Percentiles rank a stretch among this genome's conserved stretches.
Evolutionary conservation across 257 asterid species (phyloP).

Genomic region (Forsythia suspensa): DNA sequence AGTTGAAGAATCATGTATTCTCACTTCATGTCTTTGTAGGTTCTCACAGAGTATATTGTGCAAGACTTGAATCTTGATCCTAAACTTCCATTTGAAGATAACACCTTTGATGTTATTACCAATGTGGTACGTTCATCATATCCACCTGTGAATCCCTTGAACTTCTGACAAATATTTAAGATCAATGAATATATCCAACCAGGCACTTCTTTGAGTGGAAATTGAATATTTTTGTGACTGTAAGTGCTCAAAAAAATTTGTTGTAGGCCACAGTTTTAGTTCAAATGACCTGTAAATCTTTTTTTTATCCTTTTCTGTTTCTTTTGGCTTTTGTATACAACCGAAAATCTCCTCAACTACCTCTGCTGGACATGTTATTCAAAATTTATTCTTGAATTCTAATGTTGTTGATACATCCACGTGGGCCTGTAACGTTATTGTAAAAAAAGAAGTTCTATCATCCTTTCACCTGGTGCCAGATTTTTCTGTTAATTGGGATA

Average conservation of each 20-base stretch:
- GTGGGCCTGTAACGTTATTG: background rate
- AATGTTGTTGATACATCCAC: background rate
- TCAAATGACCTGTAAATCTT: no score
- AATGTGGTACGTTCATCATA: conserved; percentile 62
- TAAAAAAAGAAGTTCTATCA: background rate
- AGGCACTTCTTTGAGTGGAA: background rate
- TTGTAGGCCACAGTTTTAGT: no score
- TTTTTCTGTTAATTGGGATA: background rate
- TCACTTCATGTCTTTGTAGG: conserved; percentile 47
- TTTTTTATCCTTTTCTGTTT: no score
- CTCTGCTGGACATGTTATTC: background rate
- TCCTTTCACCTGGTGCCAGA: background rate
- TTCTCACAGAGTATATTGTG: conserved; percentile 79
- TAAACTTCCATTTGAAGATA: conserved; percentile 80
- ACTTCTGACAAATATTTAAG: background rate
- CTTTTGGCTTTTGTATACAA: background rate
- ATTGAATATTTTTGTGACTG: background rate
- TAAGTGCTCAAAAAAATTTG: background rate
- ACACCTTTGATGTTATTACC: conserved; percentile 78
- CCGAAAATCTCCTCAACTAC: background rate
- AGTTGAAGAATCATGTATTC: conserved; percentile 21
- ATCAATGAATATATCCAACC: background rate
- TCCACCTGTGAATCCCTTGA: background rate
- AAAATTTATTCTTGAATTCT: background rate
- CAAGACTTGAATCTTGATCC: conserved; percentile 88